phyloP scores from a whole-genome alignment of 805 yeast species.

The Lipomyces yamadae region DNA sequence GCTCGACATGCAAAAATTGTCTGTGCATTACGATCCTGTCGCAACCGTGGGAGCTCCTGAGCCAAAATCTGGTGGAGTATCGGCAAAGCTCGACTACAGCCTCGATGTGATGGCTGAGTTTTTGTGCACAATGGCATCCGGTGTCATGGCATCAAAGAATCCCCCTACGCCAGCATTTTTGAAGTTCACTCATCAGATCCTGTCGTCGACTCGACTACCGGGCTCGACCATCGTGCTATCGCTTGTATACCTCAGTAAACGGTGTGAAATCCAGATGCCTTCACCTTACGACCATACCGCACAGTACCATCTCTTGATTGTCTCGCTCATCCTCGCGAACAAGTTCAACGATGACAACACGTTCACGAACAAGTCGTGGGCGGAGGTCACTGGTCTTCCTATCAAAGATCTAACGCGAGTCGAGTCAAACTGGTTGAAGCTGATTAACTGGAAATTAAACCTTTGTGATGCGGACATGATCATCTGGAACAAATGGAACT shows the following conservation, averaged over 20 bases:
- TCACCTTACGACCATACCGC: constrained; percentile 40
- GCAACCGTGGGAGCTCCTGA: constrained; percentile 10
- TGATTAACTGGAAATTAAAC: constrained; percentile 64
- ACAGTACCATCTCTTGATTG: constrained; percentile 60
- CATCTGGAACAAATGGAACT: constrained; percentile 46
- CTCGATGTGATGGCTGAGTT: constrained; percentile 78
- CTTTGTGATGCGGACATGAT: constrained; percentile 45
- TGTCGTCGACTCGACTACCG: constrained; percentile 87
- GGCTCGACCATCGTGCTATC: constrained; percentile 79
- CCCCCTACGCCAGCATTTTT: constrained; percentile 58
- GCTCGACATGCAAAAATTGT: constrained; percentile 4
- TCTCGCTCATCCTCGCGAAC: constrained; percentile 81
- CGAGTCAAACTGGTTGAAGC: constrained; percentile 73
- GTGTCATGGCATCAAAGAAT: constrained; percentile 48
- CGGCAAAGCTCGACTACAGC: constrained; percentile 78
- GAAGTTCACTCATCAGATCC: constrained; percentile 65
- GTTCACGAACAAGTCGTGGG: constrained; percentile 93
- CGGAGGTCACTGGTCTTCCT: constrained; percentile 87
- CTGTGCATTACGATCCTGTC: neutral
- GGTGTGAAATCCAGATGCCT: constrained; percentile 47
- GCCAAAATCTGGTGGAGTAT: constrained; percentile 67
- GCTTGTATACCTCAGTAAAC: constrained; percentile 74
- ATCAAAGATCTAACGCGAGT: constrained; percentile 62
- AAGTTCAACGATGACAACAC: constrained; percentile 97
- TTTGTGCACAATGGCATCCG: constrained; percentile 72